Base-by-base conservation (phyloP, 2,329 filamentous ascomycete species). In the Ascochyta fabae region DNA sequence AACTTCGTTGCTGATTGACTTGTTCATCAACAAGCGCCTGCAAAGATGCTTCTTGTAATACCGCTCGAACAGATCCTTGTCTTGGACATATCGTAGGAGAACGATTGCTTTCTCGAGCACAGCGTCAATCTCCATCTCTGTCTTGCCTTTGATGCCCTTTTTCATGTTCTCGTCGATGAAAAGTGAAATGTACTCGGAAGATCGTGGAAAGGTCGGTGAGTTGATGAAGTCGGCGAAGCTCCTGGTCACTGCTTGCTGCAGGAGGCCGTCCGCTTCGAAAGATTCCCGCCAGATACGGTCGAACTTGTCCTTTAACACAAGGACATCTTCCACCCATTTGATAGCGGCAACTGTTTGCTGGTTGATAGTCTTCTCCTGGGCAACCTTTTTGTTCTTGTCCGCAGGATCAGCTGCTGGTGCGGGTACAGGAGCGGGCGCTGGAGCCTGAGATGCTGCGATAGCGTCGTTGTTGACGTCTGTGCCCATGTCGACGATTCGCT, bases 31-130 rank as follows among this genome's bases (percentile, higher is more conserved):
- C 38, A 99, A 80, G 47, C 95, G 87, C 56, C 91, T 89, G 40
- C 91, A 94, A 23, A 99, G 83, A 77, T 99, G 95, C 73, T 96
- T 96, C 80, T 98, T 96, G 80, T 99, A 98, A 76, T 99, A 99
- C 4, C 90, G 87, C 78, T 99, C 94, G 69, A 99, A 97, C 64
- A 96, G 83, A 72, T 99, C 95, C 77, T 94, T 95, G 69, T 98
- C 94, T 51, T 88, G 86, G 34, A 99, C 85, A 66, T 96, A 97
- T 41, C 92, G 88, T 48, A 99, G 84, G 6, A 99, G 81, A 0
- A 89, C 86, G 58, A 96, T 96, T 12, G 93, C 93, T 72, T 95
- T 96, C 56, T 97, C 93, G 36, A 98, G 80, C 1, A 96, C 86
- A 7, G 79, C 75, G 67, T 98, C 94, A 13, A 97, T 85, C 71